Conservation (phyloP, 2,329 filamentous ascomycete species). For the Cadophora sp. region DNA sequence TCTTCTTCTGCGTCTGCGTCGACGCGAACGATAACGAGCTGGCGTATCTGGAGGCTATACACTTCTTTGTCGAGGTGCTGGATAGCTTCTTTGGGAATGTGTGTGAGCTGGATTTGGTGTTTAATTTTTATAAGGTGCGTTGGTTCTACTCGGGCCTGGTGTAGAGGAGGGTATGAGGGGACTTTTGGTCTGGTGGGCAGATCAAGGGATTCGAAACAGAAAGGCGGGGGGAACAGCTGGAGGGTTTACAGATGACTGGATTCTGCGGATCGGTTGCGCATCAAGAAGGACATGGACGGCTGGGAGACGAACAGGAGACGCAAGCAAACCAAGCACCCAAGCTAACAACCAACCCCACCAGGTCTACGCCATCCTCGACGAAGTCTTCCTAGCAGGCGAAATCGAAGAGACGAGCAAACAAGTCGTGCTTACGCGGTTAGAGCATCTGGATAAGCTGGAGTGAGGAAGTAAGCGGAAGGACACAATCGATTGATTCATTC, state of each 20-base stretch:
- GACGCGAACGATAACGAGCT: constrained; percentile 99
- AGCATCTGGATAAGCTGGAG: constrained; percentile 96
- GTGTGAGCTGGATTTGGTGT: constrained; percentile 92
- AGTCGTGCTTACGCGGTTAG: constrained; percentile 90
- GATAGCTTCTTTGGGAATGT: constrained; percentile 99
- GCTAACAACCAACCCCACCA: constrained; percentile 42
- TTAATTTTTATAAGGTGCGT: constrained; percentile 74
- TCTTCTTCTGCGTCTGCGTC: constrained; percentile 99
- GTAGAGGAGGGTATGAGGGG: too few relatives aligned
- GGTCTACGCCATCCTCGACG: constrained; percentile 98
- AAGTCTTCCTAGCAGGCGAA: constrained; percentile 96
- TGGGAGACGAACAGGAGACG: too few relatives aligned
- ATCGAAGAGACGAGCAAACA: constrained; percentile 99
- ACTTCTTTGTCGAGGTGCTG: constrained; percentile 99
- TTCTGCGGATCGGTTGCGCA: background rate
- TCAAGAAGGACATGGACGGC: too few relatives aligned
- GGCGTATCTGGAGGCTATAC: constrained; percentile 94
- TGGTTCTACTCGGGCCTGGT: too few relatives aligned
- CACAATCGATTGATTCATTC: too few relatives aligned
- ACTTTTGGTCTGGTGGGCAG: too few relatives aligned
- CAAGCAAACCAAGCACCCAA: too few relatives aligned
- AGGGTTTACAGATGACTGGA: background rate
- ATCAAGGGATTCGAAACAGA: too few relatives aligned
- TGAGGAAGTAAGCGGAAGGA: constrained; percentile 53
- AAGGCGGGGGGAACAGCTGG: background rate